Conservation (phyloP, 2,329 filamentous ascomycete species). For the Cordyceps javanica region DNA sequence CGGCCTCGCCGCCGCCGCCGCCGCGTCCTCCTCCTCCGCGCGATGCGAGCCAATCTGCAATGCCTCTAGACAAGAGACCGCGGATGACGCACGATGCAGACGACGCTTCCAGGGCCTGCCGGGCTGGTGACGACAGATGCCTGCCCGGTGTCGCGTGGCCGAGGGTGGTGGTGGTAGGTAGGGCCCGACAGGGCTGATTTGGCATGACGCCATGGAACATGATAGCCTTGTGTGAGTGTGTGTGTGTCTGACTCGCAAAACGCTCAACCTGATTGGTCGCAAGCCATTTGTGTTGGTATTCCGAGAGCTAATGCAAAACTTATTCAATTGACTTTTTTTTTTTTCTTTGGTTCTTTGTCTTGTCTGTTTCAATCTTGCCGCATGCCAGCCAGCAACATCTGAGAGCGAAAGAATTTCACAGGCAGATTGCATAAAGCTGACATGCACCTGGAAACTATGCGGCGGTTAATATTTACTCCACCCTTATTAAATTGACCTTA, state of each 20-base stretch:
- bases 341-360: too few species aligned
- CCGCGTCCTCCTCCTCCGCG: not conserved
- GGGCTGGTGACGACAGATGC: not conserved
- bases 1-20: not conserved
- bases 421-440: not conserved
- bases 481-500: not conserved
- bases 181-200: too few species aligned
- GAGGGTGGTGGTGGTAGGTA: not conserved
- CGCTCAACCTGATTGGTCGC: too few species aligned
- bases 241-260: too few species aligned
- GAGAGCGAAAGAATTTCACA: too few species aligned
- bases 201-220: not conserved
- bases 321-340: not conserved
- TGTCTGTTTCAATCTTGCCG: too few species aligned
- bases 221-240: too few species aligned
- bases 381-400: too few species aligned
- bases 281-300: too few species aligned
- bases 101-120: not conserved
- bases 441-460: not conserved
- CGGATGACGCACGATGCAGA: not conserved
- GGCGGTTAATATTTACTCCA: too few species aligned
- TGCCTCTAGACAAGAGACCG: not conserved
- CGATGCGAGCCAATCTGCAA: not conserved
- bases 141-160: not conserved
- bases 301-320: not conserved